Conservation (phyloP, 73 alveolate genomes). For the Tetrahymena malaccensis region DNA sequence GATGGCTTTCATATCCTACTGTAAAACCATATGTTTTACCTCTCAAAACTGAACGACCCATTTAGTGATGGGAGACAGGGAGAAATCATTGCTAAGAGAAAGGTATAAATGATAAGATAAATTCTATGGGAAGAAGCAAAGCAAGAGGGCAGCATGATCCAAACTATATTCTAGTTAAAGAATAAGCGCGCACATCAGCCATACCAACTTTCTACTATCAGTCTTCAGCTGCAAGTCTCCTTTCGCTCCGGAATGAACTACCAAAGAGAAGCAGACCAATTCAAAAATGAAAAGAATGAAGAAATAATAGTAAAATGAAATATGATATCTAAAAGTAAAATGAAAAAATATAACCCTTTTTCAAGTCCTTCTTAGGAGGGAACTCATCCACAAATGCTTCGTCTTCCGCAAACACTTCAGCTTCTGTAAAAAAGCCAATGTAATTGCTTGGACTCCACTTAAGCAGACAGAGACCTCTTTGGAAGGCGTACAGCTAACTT, state of each 20-base stretch:
- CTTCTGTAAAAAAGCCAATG: background rate
- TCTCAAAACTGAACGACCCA: background rate
- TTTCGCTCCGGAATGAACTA: background rate
- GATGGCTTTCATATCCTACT: background rate
- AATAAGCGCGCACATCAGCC: background rate
- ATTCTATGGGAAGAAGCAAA: background rate
- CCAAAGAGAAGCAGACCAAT: background rate
- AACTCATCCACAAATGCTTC: background rate
- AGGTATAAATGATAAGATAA: background rate
- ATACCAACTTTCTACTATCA: background rate
- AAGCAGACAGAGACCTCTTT: background rate
- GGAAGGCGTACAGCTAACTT: background rate
- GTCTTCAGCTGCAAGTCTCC: background rate
- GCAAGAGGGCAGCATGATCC: background rate
- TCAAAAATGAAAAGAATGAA: background rate
- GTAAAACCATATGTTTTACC: background rate
- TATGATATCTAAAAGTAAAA: background rate
- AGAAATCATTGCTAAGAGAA: background rate
- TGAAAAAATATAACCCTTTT: background rate
- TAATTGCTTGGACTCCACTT: background rate
- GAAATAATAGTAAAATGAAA: background rate
- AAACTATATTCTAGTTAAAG: background rate
- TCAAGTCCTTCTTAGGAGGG: slow-evolving; percentile 2
- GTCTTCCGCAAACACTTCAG: background rate
- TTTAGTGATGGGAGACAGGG: background rate